Evolutionary conservation across 108 stramenopile genomes (phyloP), one percentile per base, ranked within the genome.

Genomic region (Pelagomonas calceolata): DNA sequence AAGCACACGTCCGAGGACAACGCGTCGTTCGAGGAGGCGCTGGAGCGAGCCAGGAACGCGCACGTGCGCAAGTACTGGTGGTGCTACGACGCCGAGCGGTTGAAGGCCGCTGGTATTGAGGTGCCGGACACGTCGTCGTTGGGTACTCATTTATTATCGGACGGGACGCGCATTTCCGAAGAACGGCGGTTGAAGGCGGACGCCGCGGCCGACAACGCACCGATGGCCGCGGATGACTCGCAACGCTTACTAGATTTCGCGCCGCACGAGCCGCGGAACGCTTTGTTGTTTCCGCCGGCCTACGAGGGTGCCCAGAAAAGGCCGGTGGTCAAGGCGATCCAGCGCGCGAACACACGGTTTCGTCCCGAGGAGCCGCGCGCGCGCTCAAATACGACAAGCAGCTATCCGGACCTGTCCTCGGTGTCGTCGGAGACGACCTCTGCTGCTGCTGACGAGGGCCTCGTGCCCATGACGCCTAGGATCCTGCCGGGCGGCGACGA

Each of bases 1-100:
- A 15, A 34, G 17, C 37, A 67, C 36, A 75, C 45, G 30, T 43
- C 36, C 36, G 74, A 75, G 67, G 74, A 75, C 68, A 75, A 75
- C 64, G 66, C 36, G 32, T 39, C 34, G 26, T 75, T 69, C 68
- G 39, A 36, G 34, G 36, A 36, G 44, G 16, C 39, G 14, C 39
- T 12, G 36, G 68, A 35, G 36, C 34, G 43, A 15, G 30, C 0
- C 44, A 0, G 9, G 39, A 10, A 0, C 4, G 66, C 69, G 14
- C 74, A 67, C 39, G 4, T 34, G 31, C 46, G 51, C 16, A 75
- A 75, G 35, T 67, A 67, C 45, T 67, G 67, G 33, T 75, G 74
- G 74, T n/a, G 37, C 35, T 75, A 75, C 68, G 74, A 60, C 51
- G 51, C 18, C 0, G 7, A 1, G 21, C 1, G 21, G 21, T 26